A percentile compares a stretch with the other conserved stretches of the same genome.
Evolutionary conservation across 108 stramenopile species (phyloP).

Genomic region (Cyclotella sp.): DNA sequence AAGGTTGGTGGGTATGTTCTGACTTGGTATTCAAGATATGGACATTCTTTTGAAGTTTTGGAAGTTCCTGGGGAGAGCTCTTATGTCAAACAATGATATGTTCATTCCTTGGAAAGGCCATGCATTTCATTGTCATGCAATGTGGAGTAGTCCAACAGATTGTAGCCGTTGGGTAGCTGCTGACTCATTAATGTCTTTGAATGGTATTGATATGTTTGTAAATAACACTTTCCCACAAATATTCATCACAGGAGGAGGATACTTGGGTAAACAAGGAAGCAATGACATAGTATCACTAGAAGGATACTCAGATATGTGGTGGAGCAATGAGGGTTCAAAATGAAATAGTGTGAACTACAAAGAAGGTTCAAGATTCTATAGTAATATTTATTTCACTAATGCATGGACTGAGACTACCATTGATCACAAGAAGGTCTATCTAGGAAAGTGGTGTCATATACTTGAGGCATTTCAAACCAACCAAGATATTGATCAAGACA

Average conservation of each 20-base stretch:
- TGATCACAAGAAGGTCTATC: slow-evolving; percentile 47
- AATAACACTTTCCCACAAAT: slow-evolving; percentile 44
- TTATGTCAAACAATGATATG: slow-evolving; percentile 27
- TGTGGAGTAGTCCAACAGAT: slow-evolving; percentile 34
- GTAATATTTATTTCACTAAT: slow-evolving; percentile 65
- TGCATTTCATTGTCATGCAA: slow-evolving; percentile 60
- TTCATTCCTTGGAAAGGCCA: slow-evolving; percentile 58
- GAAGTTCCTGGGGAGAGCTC: slow-evolving; percentile 59
- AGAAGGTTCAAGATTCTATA: slow-evolving; percentile 53
- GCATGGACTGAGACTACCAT: slow-evolving; percentile 54
- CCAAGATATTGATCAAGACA: slow-evolving; percentile 41
- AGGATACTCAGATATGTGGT: slow-evolving; percentile 67
- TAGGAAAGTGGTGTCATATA: slow-evolving; percentile 75
- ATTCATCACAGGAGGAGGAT: slow-evolving; percentile 72
- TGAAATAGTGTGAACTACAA: slow-evolving; percentile 63
- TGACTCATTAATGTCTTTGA: slow-evolving; percentile 20
- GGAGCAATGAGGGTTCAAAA: slow-evolving; percentile 52
- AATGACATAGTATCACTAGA: slow-evolving; percentile 56
- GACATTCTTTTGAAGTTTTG: slow-evolving; percentile 73
- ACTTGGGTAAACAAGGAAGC: slow-evolving; percentile 67
- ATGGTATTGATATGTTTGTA: slow-evolving; percentile 22
- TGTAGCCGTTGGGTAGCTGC: slow-evolving; percentile 16
- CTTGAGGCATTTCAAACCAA: slow-evolving; percentile 51
- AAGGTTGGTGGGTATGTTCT: slow-evolving; percentile 56
- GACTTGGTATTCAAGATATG: slow-evolving; percentile 75